phyloP scores from a whole-genome alignment of 768 basidiomycete genomes.

The Naematelia aurantialba region DNA sequence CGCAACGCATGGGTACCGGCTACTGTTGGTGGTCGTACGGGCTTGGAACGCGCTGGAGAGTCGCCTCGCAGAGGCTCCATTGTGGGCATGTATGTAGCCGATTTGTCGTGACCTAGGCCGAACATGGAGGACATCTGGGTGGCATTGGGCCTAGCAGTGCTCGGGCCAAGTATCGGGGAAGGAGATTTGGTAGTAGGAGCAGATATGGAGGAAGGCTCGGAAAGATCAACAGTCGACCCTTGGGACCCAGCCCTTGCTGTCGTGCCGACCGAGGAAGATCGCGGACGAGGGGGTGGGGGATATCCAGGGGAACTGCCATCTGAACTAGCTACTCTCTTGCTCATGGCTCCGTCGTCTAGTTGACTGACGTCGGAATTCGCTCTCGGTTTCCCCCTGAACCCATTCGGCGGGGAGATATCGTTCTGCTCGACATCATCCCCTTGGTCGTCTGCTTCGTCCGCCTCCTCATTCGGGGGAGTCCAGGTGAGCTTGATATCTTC shows the following conservation, averaged over 20 bases:
- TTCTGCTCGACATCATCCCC: slow-evolving; percentile 9
- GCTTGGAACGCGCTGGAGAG: neutral
- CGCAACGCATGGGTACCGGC: slow-evolving; percentile 22
- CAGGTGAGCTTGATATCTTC: slow-evolving; percentile 70
- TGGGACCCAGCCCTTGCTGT: neutral
- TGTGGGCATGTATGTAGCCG: neutral
- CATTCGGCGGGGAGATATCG: neutral
- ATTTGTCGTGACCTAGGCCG: neutral
- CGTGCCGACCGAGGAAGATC: slow-evolving; percentile 1
- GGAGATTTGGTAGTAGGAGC: neutral
- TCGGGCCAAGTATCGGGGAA: neutral
- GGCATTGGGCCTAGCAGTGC: neutral
- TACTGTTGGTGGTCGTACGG: neutral
- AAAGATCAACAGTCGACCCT: neutral
- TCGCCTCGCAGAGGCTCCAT: neutral
- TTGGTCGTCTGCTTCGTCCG: slow-evolving; percentile 11
- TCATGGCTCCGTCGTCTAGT: slow-evolving; percentile 30
- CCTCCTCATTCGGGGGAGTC: slow-evolving; percentile 58
- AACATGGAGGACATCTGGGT: neutral
- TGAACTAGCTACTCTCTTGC: slow-evolving; percentile 13
- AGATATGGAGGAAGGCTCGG: neutral
- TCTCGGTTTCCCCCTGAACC: slow-evolving; percentile 14
- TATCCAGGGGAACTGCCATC: neutral
- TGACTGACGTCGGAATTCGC: slow-evolving; percentile 48
- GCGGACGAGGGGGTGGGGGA: neutral